Evolutionary conservation across 2,329 filamentous ascomycete species (phyloP), one percentile per base, ranked within the genome.

Genomic region (Penicillium sp.): DNA sequence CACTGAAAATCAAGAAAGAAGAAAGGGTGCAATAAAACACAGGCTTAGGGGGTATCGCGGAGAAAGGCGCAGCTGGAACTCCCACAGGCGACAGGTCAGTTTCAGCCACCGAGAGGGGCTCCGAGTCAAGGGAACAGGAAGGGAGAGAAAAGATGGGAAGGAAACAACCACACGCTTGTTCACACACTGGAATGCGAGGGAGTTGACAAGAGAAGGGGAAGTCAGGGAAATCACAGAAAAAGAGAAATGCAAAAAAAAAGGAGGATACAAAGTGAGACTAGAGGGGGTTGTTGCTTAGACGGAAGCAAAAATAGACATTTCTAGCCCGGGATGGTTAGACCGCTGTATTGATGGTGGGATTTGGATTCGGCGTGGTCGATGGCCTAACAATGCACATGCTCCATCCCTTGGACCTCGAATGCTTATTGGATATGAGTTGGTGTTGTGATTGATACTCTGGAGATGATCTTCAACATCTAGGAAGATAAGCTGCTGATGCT

Each of bases 221-320:
- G 20, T 20, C 10, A 11, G 15, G 30, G 29, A 31, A 4, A 31
- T 18, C 11, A 36, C 30, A 40, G 22, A 39, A 47, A 34, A 41
- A 43, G 44, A 38, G 37, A 39, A 45, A 36, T 32, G 30, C 32
- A 44, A 42, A 46, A 47, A 42, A 42, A 39, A 44, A 46, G 32
- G 22, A 23, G 32, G 28, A 42, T 31, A 39, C 39, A 41, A 46
- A 39, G 33, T 37, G 38, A 49, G 37, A 44, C 41, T 45, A 39
- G 35, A 23, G 15, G 16, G 37, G 26, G 41, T 46, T 27, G 32
- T 35, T 41, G 39, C 38, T 47, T 35, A 27, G 36, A 23, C 10
- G 5, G 18, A 22, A 22, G 42, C 50, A 52, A 52, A 51, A 52
- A 52, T 52, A 52, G 50, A 44, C 38, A 23, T 44, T 34, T 44